These are phyloP conservation scores for Priceomyces castillae DNA, from an alignment of 805 yeast genomes.

Conservation along the genomic window DNA sequence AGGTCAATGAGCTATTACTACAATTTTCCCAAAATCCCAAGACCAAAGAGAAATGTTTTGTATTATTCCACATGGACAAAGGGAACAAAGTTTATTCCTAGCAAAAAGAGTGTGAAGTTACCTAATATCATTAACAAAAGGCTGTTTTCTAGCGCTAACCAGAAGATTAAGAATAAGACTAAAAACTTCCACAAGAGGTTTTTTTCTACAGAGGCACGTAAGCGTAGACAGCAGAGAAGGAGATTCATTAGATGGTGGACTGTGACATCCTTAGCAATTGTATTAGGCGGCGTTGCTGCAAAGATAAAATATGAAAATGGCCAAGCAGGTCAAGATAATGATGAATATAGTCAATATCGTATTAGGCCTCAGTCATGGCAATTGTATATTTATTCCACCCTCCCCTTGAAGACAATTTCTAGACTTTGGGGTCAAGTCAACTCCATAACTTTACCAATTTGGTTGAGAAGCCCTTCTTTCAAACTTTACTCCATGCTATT, in stretches of 20 bases:
- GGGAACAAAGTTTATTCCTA: conserved; percentile 21
- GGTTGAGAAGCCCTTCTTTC: conserved; percentile 84
- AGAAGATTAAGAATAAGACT: conserved; percentile 34
- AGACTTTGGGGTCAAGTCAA: conserved; percentile 94
- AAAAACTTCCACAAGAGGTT: conserved; percentile 37
- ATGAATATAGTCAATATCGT: conserved; percentile 37
- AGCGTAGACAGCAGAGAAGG: conserved; percentile 37
- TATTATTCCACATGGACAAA: conserved; percentile 48
- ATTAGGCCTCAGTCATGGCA: conserved; percentile 81
- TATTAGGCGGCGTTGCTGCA: conserved; percentile 54
- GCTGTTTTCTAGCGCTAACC: conserved; percentile 35
- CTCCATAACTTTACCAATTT: conserved; percentile 75
- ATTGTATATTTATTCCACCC: conserved; percentile 80
- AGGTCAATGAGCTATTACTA: conserved; percentile 29
- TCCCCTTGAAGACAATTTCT: conserved; percentile 88
- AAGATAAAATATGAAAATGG: conserved; percentile 38
- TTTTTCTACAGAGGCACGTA: conserved; percentile 43
- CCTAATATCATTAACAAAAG: conserved; percentile 28
- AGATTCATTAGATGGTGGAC: conserved; percentile 53
- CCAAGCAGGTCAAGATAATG: conserved; percentile 16
- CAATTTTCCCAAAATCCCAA: conserved; percentile 52
- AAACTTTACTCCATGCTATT: conserved; percentile 72
- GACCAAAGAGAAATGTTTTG: conserved; percentile 53
- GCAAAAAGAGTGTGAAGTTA: conserved; percentile 14
- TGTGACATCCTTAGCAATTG: conserved; percentile 49